Conservation (phyloP, 2,329 filamentous ascomycete species). For the Pyrenochaeta sp. region DNA sequence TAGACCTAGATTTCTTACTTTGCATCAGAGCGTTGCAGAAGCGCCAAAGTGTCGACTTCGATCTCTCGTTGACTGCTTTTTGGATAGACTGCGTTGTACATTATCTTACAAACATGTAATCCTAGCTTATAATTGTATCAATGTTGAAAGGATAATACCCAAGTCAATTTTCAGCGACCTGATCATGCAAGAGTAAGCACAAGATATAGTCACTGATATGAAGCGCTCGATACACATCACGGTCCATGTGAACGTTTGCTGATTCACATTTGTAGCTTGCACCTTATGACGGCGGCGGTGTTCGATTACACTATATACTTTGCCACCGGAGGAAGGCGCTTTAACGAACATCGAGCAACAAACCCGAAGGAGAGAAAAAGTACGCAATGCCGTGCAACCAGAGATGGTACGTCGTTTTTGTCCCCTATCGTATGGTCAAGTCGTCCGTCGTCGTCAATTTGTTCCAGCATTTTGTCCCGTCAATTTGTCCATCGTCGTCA, state of each 20-base stretch:
- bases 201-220: not conserved
- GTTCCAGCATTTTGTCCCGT: no score
- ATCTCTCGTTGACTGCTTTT: not conserved
- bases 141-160: not conserved
- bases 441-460: no score
- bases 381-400: no score
- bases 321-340: no score
- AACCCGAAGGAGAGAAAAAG: no score
- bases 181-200: not conserved
- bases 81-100: not conserved
- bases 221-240: not conserved
- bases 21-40: not conserved
- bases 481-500: no score
- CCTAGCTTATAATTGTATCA: not conserved
- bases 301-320: no score
- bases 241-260: not conserved
- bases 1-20: not conserved
- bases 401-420: no score
- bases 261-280: not conserved
- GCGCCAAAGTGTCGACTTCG: not conserved
- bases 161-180: not conserved
- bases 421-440: no score
- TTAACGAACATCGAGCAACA: no score
- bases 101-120: not conserved
- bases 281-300: no score